Evolutionary conservation across 1,284 basidiomycete genomes (phyloP).

Genomic region (Heliocybe sulcata): DNA sequence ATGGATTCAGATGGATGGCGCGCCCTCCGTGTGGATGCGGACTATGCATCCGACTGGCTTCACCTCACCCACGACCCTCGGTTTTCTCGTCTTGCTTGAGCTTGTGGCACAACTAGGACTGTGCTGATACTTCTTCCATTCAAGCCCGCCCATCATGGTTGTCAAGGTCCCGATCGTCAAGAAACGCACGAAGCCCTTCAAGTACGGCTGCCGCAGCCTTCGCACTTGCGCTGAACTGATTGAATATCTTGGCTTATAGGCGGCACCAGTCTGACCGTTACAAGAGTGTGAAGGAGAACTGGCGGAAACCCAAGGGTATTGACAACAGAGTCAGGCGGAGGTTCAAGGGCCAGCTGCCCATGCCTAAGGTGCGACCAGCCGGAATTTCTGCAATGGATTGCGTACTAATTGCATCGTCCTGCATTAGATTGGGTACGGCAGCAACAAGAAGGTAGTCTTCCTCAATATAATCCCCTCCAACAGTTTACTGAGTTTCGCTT

Average conservation of each 20-base stretch:
- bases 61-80: slow-evolving; percentile 1
- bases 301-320: slow-evolving; percentile 98
- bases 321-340: slow-evolving; percentile 93
- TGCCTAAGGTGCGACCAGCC: slow-evolving; percentile 74
- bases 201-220: slow-evolving; percentile 40
- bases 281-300: slow-evolving; percentile 91
- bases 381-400: neutral
- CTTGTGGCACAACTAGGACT: slow-evolving; percentile 1
- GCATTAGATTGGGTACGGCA: slow-evolving; percentile 73
- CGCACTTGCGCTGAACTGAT: slow-evolving; percentile 6
- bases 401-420: neutral
- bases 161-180: slow-evolving; percentile 89
- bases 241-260: slow-evolving; percentile 35
- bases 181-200: slow-evolving; percentile 95
- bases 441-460: slow-evolving; percentile 62
- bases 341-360: slow-evolving; percentile 92
- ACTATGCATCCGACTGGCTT: slow-evolving; percentile 10
- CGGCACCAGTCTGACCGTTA: slow-evolving; percentile 98
- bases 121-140: slow-evolving; percentile 2
- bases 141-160: slow-evolving; percentile 58
- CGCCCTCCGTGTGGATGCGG: slow-evolving; percentile 18
- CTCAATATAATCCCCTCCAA: neutral
- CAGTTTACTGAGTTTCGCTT: slow-evolving; percentile 2
- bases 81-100: slow-evolving; percentile 1
- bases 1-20: slow-evolving; percentile 21